Conservation (phyloP, 176 grass and related monocot genomes). For the Avena insularis region DNA sequence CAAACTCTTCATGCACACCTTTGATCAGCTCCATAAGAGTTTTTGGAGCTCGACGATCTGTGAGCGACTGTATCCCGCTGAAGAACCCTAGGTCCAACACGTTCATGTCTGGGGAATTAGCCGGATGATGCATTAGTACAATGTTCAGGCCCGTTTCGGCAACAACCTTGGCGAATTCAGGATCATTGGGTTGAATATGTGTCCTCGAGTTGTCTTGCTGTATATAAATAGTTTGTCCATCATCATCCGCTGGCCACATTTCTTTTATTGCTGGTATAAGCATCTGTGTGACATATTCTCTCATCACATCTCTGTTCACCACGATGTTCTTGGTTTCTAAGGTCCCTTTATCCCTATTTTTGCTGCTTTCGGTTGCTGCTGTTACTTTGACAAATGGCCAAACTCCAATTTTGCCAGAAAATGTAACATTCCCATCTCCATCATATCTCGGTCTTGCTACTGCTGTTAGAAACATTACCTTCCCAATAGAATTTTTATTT, state of each 20-base stretch:
- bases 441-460: too few species aligned
- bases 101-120: not conserved
- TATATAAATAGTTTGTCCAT: not conserved
- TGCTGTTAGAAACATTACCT: too few species aligned
- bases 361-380: not conserved
- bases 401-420: too few species aligned
- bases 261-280: not conserved
- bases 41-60: not conserved
- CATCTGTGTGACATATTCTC: not conserved
- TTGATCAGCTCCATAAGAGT: too few species aligned
- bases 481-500: too few species aligned
- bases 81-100: not conserved
- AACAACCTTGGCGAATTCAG: not conserved
- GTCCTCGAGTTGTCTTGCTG: not conserved
- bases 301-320: not conserved
- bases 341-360: not conserved
- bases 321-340: not conserved
- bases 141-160: not conserved
- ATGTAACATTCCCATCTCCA: too few species aligned
- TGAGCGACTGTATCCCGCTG: not conserved
- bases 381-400: too few species aligned
- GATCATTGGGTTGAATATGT: not conserved
- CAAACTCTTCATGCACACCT: too few species aligned
- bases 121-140: not conserved
- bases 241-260: not conserved